Conservation (phyloP, 768 basidiomycete genomes). For the Lactifluus pinguis region DNA sequence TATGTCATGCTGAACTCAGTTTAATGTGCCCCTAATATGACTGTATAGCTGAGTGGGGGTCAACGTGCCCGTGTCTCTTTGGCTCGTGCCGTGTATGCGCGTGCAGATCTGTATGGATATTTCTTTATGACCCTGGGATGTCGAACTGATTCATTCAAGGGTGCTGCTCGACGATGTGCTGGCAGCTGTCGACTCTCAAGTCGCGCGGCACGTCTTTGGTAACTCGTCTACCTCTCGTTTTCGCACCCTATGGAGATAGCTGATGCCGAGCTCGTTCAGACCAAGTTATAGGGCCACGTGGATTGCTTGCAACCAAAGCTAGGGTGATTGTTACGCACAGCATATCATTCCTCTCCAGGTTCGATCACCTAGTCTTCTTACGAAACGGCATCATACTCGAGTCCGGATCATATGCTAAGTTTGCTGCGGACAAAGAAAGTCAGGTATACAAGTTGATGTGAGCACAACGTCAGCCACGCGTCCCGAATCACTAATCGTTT, state of each 20-base stretch:
- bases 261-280: conserved; percentile 36
- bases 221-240: conserved; percentile 3
- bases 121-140: not conserved
- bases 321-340: conserved; percentile 82
- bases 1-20: conserved; percentile 26
- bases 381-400: conserved; percentile 80
- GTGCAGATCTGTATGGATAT: conserved; percentile 69
- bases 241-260: not conserved
- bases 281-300: conserved; percentile 78
- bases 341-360: conserved; percentile 71
- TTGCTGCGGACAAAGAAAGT: conserved; percentile 51
- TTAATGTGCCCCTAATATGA: not conserved
- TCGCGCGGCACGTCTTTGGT: conserved; percentile 82
- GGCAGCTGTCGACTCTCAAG: conserved; percentile 79
- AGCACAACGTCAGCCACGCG: conserved; percentile 21
- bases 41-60: conserved; percentile 61
- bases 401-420: conserved; percentile 51
- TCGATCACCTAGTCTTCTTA: conserved; percentile 66
- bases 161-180: conserved; percentile 86
- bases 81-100: conserved; percentile 84
- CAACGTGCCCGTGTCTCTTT: conserved; percentile 77
- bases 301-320: conserved; percentile 74
- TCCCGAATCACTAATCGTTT: not conserved
- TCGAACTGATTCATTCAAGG: conserved; percentile 27
- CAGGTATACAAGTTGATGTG: conserved; percentile 72